Base-by-base conservation (phyloP, 2,329 filamentous ascomycete genomes). In the Aschersonia sp. region DNA sequence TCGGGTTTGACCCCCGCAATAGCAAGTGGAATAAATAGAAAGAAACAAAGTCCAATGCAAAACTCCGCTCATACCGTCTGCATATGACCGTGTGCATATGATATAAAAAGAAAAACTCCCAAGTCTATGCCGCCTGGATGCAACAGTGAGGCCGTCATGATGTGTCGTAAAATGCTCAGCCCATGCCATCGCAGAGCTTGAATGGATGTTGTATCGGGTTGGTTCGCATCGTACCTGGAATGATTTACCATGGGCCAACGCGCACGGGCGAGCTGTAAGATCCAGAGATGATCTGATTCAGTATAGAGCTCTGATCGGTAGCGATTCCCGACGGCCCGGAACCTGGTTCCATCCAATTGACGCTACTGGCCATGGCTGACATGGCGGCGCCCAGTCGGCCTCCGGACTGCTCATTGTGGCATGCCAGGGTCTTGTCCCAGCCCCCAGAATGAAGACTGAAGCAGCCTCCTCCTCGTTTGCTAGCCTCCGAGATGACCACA, bases 401-500 rank as follows among this genome's bases (percentile, higher is more conserved):
- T 42, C 83, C 83, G 5, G 87, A 90, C 54, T 83, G 80, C 54
- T 92, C 81, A 60, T 97, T 90, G 68, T 98, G 92, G 59, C 87
- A 87, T 30, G 79, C 72, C 43, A 98, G 69, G 56, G 81, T 86
- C 63, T 92, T 82, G 58, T 97, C 90, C 92, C 92, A 98, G 50
- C 86, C 86, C 47, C 85, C 88, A 44, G 87, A 86, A 58, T 95
- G 86, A 54, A 98, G 61, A 54, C 87, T 81, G 57, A 97, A 92
- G 22, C 22, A 22, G 35, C 92, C 92, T 31, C 87, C 89, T 9
- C 87, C 90, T 55, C 85, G 78, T 70, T 97, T 97, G 29, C 85
- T 82, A 2, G 88, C 87, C 64, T 98, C 92, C 51, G 82, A 83
- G 55, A 98, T 85, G 45, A 95, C 90, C 55, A 94, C 65, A 12